Base-by-base conservation (phyloP, 768 basidiomycete species). In the Phallus indusiatus region DNA sequence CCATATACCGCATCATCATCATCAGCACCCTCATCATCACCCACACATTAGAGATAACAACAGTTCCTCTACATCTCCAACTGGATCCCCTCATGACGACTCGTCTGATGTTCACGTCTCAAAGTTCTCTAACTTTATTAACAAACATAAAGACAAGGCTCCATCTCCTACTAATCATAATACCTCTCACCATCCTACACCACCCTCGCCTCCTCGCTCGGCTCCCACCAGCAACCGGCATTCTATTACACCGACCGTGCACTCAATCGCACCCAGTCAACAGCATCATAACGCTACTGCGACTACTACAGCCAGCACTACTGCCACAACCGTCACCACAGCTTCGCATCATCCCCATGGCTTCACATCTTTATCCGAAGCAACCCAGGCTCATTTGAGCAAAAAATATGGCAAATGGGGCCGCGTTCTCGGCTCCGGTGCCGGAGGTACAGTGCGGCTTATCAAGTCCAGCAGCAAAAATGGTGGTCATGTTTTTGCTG, bases 361-460 rank as follows among this genome's bases (percentile, higher is more conserved):
- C 5, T n/a, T 83, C 37, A 69, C 76, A 22, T 88, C 89, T 2
- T 81, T 93, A 21, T 83, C 88, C 14, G 83, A 85, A 53, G 90
- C 88, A 5, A 91, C 90, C 1, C 86, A 94, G 55, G 90, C 90
- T 14, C 94, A 96, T 70, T 76, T 99, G 59, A 76, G 88, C n/a
- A 98, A 98, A 76, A 98, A 97, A 78, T 99, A 99, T 66, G 96
- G 96, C 64, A 99, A 99, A 70, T 96, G 96, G 90, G 96, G 95
- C 42, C 83, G 90, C 54, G 84, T 96, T 17, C 82, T 99, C 9
- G 96, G 96, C 24, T 90, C 87, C 28, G 96, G 96, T 28, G 96
- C 95, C 6, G 96, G 96, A n/a, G 96, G 96, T 22, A 99, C 96
- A 0, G 96, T 99, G 49, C 82, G 96, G 28, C 82, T 99, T 64